A percentile compares a stretch with the other conserved stretches of the same genome.
phyloP scores from a whole-genome alignment of 2,329 filamentous ascomycete genomes.

The Coniella lustricola region DNA sequence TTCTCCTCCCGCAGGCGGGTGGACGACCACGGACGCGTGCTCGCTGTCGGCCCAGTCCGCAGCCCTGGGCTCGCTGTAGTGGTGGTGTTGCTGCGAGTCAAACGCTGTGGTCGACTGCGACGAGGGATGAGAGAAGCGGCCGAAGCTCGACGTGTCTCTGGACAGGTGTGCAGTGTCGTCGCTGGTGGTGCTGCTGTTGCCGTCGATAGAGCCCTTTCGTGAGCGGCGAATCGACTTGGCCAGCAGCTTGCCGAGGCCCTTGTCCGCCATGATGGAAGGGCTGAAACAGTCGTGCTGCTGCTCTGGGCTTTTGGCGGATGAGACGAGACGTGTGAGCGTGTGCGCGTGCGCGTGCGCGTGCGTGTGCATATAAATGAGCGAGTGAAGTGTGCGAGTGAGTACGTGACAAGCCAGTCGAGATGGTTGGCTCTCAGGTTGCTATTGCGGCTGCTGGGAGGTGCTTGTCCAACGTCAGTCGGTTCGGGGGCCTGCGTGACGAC shows the following conservation, averaged over 20 bases:
- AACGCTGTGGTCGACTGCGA: no score
- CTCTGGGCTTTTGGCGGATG: no score
- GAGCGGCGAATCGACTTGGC: constrained; percentile 44
- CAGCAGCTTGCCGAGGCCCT: constrained; percentile 44
- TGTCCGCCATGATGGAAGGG: constrained; percentile 21
- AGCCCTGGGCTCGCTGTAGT: constrained; percentile 24
- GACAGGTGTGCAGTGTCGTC: constrained; percentile 20
- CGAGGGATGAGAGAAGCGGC: constrained; percentile 18
- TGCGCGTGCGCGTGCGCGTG: no score
- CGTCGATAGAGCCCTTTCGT: constrained; percentile 38
- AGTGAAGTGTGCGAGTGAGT: no score
- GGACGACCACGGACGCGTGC: constrained; percentile 22
- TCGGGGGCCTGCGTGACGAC: no score
- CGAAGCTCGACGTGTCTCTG: constrained; percentile 2
- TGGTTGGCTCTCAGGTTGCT: no score
- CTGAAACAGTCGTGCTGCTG: background rate
- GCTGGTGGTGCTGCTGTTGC: constrained; percentile 19
- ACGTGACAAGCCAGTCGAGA: no score
- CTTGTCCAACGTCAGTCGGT: no score
- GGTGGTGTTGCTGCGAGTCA: no score
- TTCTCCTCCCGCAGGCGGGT: constrained; percentile 11
- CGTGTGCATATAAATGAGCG: no score
- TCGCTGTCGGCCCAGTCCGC: constrained; percentile 30
- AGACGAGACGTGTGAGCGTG: no score
- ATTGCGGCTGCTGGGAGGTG: no score